Percentiles rank a stretch among this genome's conserved stretches.
Conservation (phyloP, 352 stramenopile species). For the Phytophthora pistaciae region DNA sequence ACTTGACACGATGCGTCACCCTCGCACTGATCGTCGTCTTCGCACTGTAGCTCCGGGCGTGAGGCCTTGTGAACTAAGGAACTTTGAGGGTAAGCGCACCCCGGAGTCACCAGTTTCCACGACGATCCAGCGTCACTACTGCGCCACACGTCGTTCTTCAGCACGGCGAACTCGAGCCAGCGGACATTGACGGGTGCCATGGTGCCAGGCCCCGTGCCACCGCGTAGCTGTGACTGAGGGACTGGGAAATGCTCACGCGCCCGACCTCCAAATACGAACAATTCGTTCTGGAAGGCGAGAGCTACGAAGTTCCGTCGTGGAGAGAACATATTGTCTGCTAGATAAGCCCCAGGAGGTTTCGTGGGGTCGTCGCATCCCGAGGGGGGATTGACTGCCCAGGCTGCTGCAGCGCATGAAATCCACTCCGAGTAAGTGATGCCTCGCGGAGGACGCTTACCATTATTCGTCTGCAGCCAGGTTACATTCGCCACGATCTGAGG, state of each 20-base stretch:
- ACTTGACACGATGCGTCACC: conserved; percentile 69
- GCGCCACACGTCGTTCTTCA: conserved; percentile 88
- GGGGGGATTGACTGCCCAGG: conserved; percentile 61
- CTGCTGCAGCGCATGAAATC: conserved; percentile 66
- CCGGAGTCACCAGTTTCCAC: conserved; percentile 78
- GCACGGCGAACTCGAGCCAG: conserved; percentile 72
- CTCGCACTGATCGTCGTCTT: conserved; percentile 73
- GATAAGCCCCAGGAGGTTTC: conserved; percentile 63
- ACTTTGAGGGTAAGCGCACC: conserved; percentile 65
- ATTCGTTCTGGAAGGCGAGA: conserved; percentile 63
- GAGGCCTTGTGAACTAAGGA: conserved; percentile 63
- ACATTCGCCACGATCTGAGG: conserved; percentile 74
- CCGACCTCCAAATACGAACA: conserved; percentile 70
- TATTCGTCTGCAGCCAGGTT: conserved; percentile 80
- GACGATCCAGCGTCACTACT: conserved; percentile 74
- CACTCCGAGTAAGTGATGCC: conserved; percentile 70
- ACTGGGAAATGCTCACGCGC: conserved; percentile 71
- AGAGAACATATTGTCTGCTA: conserved; percentile 85
- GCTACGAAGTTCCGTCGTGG: conserved; percentile 75
- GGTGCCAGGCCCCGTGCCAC: conserved; percentile 35
- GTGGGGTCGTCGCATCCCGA: conserved; percentile 67
- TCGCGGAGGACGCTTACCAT: conserved; percentile 64
- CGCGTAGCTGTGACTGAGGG: conserved; percentile 57
- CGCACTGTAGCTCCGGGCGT: conserved; percentile 54
- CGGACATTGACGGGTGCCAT: conserved; percentile 46